Evolutionary conservation across 1,284 basidiomycete species (phyloP).

Genomic region (Cryptococcus neoformans): DNA sequence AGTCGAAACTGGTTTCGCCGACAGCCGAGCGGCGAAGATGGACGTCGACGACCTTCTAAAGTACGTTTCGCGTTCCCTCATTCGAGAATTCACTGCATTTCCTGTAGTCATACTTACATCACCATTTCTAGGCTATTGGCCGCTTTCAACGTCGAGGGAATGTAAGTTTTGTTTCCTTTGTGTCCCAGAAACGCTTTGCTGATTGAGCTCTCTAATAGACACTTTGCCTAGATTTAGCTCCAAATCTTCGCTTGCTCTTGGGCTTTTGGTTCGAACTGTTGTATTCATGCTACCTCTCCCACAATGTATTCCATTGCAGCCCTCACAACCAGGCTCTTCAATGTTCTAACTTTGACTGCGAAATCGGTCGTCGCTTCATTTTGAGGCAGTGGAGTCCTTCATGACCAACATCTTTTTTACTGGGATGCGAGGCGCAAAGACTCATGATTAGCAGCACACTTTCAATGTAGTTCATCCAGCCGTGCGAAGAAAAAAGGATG

Average conservation of each 20-base stretch:
- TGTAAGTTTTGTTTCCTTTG: slow-evolving; percentile 25
- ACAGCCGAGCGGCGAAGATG: slow-evolving; percentile 76
- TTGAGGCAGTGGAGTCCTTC: not conserved
- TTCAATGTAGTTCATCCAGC: too few relatives aligned
- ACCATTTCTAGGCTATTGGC: slow-evolving; percentile 27
- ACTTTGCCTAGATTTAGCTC: slow-evolving; percentile 6
- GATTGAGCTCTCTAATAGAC: not conserved
- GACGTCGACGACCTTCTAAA: slow-evolving; percentile 78
- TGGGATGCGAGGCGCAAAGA: too few relatives aligned
- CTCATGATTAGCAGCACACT: too few relatives aligned
- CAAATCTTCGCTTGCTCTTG: not conserved
- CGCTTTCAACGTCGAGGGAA: slow-evolving; percentile 40
- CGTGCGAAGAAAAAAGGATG: too few relatives aligned
- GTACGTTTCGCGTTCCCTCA: slow-evolving; percentile 48
- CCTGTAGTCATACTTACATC: slow-evolving; percentile 3
- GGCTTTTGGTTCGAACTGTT: too few relatives aligned
- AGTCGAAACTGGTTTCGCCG: slow-evolving; percentile 61
- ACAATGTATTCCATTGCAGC: not conserved
- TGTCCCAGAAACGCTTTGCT: not conserved
- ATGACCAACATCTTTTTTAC: too few relatives aligned
- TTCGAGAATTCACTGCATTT: not conserved
- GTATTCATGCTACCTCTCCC: not conserved
- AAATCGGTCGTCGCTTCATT: not conserved
- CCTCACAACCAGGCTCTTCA: not conserved
- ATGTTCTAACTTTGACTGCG: too few relatives aligned